A percentile compares a stretch with the other conserved stretches of the same genome.
Evolutionary conservation across 1,139 yeast species (phyloP).

Genomic region (Meyerozyma sp.): DNA sequence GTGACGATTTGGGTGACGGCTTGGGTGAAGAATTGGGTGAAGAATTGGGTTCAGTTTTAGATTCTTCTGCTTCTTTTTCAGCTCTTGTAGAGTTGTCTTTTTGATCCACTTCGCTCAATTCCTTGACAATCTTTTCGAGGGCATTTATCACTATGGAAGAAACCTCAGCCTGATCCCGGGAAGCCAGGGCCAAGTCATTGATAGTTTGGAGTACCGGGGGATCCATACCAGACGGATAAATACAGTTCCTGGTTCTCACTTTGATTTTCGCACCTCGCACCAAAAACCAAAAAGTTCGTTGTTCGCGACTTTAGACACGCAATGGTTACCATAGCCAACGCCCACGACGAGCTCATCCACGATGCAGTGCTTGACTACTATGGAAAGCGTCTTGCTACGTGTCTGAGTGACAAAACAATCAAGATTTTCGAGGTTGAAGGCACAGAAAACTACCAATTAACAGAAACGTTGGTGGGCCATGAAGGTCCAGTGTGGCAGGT

Average conservation of each 20-base stretch:
- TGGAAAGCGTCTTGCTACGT: constrained; percentile 91
- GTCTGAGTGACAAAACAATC: constrained; percentile 91
- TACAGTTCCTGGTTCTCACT: no score
- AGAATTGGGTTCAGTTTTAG: neutral
- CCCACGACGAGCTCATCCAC: constrained; percentile 87
- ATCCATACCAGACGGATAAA: neutral
- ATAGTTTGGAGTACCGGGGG: neutral
- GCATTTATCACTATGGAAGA: neutral
- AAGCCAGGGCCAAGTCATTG: neutral
- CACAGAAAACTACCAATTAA: constrained; percentile 70
- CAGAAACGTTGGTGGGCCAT: constrained; percentile 82
- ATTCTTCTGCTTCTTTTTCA: neutral
- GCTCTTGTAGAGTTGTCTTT: neutral
- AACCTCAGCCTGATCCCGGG: neutral
- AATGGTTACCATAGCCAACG: constrained; percentile 73
- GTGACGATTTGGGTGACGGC: no score
- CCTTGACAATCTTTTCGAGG: neutral
- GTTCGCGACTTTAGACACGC: constrained; percentile 4
- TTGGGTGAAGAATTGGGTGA: no score
- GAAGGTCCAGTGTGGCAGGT: constrained; percentile 99
- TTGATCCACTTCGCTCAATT: neutral
- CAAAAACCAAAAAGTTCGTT: no score
- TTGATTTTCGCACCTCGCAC: no score
- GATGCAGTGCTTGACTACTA: constrained; percentile 96
- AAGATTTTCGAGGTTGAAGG: constrained; percentile 85